Evolutionary conservation across 2,329 filamentous ascomycete genomes (phyloP), one percentile per base, ranked within the genome.

Genomic region (Colletotrichum sp.): DNA sequence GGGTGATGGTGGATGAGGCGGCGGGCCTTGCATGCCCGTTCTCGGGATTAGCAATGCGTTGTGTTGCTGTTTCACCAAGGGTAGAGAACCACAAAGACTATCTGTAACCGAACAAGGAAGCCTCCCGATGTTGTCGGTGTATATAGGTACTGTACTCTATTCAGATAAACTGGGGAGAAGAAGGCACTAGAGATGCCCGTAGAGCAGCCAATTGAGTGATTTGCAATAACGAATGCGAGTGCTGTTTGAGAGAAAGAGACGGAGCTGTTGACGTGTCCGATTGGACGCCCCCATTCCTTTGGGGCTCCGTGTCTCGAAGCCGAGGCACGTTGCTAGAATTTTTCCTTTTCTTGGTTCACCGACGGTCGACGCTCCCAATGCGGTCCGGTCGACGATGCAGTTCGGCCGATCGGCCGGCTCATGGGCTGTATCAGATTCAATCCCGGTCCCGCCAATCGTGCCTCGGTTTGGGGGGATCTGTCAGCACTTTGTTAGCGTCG

Each of bases 311-410:
- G 28, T 68, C 57, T 34, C 34, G 34, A 57, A 55, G 68, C 59
- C 68, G 68, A 71, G 68, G 59, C 28, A 64, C 21, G 39, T 55
- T 36, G 32, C 10, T 32, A 28, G 49, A 12, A 24, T 9, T 16
- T 30, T 32, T 52, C 32, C 57, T 65, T 36, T 57, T 57, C 32
- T 24, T 30, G 32, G 68, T 24, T 65, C 68, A 64, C 68, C 68
- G 44, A 65, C 68, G 68, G 68, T 65, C 68, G 44, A 71, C 8
- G 39, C 60, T 71, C 68, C 68, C 68, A 71, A 71, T 55, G n/a
- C 59, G 68, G 68, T 44, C 60, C 57, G 57, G 57, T 44, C 59
- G 55, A 52, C 67, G 55, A 44, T 44, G 55, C 34, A 69, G 55
- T 49, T 30, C 55, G 67, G 67, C 67, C 67, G 55, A 69, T 62